Conservation (phyloP, 129 eudicot genomes). For the Tagetes patula region DNA sequence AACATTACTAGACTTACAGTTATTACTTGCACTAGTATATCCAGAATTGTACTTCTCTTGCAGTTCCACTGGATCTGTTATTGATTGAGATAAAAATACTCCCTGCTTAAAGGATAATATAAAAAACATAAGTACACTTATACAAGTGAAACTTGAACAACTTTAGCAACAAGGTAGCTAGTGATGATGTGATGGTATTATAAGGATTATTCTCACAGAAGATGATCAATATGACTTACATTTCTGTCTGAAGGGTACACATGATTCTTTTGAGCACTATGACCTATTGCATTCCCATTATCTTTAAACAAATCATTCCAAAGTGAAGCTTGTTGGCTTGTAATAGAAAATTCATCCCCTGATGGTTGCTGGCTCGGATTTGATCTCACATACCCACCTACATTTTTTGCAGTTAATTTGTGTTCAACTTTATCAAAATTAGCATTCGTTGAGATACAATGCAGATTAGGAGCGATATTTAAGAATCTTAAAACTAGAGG, state of each 20-base stretch:
- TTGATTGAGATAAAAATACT: conserved; percentile 30
- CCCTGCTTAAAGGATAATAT: conserved; percentile 30
- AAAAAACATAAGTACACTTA: not conserved
- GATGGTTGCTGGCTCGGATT: conserved; percentile 35
- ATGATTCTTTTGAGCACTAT: conserved; percentile 33
- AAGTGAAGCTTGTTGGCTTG: conserved; percentile 35
- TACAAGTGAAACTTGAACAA: conserved; percentile 19
- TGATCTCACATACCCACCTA: conserved; percentile 49
- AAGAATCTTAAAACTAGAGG: not conserved
- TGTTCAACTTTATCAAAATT: conserved; percentile 16
- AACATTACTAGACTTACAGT: conserved; percentile 38
- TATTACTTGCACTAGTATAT: conserved; percentile 37
- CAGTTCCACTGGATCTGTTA: conserved; percentile 33
- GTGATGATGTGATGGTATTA: conserved; percentile 8
- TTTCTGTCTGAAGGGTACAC: conserved; percentile 34
- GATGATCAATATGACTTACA: conserved; percentile 27
- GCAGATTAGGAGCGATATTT: not conserved
- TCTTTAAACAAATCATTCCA: conserved; percentile 53
- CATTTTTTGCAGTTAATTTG: conserved; percentile 30
- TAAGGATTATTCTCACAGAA: conserved; percentile 36
- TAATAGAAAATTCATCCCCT: conserved; percentile 22
- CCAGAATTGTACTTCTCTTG: conserved; percentile 33
- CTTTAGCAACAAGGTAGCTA: conserved; percentile 23
- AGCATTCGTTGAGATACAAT: not conserved
- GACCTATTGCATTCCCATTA: conserved; percentile 27